These are phyloP conservation scores for Microdochium bolleyi DNA, from an alignment of 2,329 filamentous ascomycete genomes.

Conservation along the genomic window DNA sequence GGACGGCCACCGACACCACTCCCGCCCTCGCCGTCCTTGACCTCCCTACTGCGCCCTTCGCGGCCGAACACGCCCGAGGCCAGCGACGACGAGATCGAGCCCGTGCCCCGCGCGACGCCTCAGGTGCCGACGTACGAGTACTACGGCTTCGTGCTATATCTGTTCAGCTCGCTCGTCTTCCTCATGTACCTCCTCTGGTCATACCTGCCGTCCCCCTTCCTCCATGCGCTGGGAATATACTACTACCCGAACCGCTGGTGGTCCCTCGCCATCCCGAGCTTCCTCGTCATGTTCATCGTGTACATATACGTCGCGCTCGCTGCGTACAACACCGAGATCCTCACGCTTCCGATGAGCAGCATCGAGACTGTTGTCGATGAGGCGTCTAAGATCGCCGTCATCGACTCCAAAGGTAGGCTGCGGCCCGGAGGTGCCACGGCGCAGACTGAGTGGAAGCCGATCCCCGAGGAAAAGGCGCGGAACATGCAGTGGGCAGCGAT, in stretches of 20 bases:
- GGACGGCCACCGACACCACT: conserved; percentile 92
- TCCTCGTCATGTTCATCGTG: conserved; percentile 77
- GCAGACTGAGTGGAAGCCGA: conserved; percentile 25
- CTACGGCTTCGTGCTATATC: conserved; percentile 95
- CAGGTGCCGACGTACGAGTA: conserved; percentile 99
- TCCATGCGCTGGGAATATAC: conserved; percentile 87
- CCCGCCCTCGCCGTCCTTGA: conserved; percentile 86
- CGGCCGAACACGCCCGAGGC: conserved; percentile 90
- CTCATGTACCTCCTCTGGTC: conserved; percentile 70
- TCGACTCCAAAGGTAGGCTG: conserved; percentile 61
- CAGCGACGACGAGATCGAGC: conserved; percentile 76
- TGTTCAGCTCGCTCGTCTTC: conserved; percentile 79
- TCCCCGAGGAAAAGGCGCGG: conserved; percentile 19
- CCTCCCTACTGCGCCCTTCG: conserved; percentile 81
- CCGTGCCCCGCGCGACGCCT: conserved; percentile 75
- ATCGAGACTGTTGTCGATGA: conserved; percentile 91
- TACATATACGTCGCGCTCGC: conserved; percentile 95
- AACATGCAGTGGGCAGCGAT: conserved; percentile 65
- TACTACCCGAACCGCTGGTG: conserved; percentile 99
- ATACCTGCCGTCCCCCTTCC: conserved; percentile 83
- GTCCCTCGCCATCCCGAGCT: conserved; percentile 86
- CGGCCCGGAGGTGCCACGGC: conserved; percentile 27
- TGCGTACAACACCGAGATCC: conserved; percentile 79
- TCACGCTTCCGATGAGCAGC: conserved; percentile 72
- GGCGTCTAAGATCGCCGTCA: conserved; percentile 74